A percentile compares a stretch with the other conserved stretches of the same genome.
Conservation (phyloP, 2,329 filamentous ascomycete species). For the Didymella segeticola region DNA sequence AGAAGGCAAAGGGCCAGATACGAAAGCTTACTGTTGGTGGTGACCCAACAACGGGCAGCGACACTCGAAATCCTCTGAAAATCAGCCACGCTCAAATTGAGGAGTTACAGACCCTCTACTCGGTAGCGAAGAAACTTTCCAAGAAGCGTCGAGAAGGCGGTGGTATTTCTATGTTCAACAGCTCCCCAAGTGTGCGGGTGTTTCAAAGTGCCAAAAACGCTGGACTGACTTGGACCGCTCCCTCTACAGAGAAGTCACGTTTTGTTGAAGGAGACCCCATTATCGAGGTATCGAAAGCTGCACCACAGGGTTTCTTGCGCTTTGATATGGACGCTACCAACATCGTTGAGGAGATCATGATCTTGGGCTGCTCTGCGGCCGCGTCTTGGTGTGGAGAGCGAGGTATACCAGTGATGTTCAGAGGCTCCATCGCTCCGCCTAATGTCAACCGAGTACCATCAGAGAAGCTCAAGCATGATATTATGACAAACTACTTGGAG, state of each 20-base stretch:
- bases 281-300: conserved; percentile 42
- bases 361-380: conserved; percentile 61
- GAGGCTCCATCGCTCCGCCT: conserved; percentile 47
- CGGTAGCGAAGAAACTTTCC: conserved; percentile 44
- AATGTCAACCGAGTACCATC: conserved; percentile 17
- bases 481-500: conserved; percentile 48
- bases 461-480: conserved; percentile 34
- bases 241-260: conserved; percentile 47
- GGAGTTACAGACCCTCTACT: conserved; percentile 46
- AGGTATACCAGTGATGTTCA: conserved; percentile 59
- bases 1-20: conserved; percentile 36
- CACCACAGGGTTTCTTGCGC: conserved; percentile 13
- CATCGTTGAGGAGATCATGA: conserved; percentile 57
- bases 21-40: conserved; percentile 38
- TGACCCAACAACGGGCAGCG: conserved; percentile 7
- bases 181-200: conserved; percentile 43
- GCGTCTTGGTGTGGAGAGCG: conserved; percentile 61
- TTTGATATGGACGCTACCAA: conserved; percentile 32
- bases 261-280: conserved; percentile 54
- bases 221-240: conserved; percentile 52
- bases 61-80: conserved; percentile 11
- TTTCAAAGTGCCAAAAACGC: conserved; percentile 38
- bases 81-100: conserved; percentile 34
- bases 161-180: conserved; percentile 44
- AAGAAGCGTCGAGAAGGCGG: conserved; percentile 46